Conservation (phyloP, 208 protist species). For the Leishmania martiniquensis region DNA sequence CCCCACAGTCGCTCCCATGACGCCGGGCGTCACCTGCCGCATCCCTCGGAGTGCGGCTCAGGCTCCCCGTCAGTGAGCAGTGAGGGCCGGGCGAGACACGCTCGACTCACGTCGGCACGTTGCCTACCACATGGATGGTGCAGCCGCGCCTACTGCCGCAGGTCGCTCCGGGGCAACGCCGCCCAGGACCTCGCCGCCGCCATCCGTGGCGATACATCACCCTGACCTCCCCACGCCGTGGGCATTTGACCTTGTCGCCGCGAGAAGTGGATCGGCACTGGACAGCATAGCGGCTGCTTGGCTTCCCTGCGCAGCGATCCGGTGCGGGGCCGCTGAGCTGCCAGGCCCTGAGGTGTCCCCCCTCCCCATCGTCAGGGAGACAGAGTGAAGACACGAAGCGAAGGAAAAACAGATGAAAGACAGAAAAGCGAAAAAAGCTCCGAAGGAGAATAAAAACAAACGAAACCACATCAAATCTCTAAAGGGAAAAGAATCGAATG, state of each 20-base stretch:
- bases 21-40: not conserved
- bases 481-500: not conserved
- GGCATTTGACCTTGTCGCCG: not conserved
- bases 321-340: not conserved
- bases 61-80: not conserved
- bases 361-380: conserved; percentile 1
- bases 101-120: not conserved
- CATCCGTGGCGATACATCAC: not conserved
- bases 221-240: not conserved
- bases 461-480: not conserved
- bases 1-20: not conserved
- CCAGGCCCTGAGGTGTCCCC: conserved; percentile 6
- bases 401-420: not conserved
- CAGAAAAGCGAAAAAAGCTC: not conserved
- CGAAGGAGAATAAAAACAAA: not conserved
- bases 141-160: not conserved
- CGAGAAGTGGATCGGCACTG: not conserved
- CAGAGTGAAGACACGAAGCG: not conserved
- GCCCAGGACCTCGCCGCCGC: not conserved
- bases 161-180: not conserved
- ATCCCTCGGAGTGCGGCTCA: not conserved
- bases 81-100: not conserved
- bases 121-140: not conserved
- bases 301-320: conserved; percentile 1
- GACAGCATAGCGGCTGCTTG: conserved; percentile 1